phyloP scores from a whole-genome alignment of 192 early-diverging fungal genomes.

The Fimicolochytrium jonesii region DNA sequence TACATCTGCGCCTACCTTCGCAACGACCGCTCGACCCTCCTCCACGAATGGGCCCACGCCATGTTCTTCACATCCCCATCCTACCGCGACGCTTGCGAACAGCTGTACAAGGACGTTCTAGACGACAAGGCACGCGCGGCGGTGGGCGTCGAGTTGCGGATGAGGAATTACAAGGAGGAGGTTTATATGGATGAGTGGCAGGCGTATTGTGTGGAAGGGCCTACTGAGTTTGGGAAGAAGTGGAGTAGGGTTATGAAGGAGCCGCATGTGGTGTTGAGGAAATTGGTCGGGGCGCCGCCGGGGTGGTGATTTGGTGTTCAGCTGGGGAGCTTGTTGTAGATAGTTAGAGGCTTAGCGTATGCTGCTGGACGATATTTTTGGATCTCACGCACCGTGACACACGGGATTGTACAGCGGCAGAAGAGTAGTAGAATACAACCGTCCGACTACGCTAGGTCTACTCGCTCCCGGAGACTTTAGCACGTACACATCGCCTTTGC shows the following conservation, averaged over 20 bases:
- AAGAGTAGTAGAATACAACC: too few relatives aligned
- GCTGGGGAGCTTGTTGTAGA: too few relatives aligned
- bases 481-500: too few relatives aligned
- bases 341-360: too few relatives aligned
- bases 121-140: constrained; percentile 2
- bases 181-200: constrained; percentile 53
- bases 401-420: too few relatives aligned
- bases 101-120: constrained; percentile 17
- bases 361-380: too few relatives aligned
- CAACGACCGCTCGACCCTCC: constrained; percentile 37
- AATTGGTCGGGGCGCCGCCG: constrained; percentile 13
- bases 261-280: constrained; percentile 21
- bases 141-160: constrained; percentile 36
- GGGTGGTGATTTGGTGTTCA: too few relatives aligned
- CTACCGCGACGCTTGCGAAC: constrained; percentile 24
- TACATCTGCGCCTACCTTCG: constrained; percentile 41
- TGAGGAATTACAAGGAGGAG: constrained; percentile 37
- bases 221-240: constrained; percentile 46
- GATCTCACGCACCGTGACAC: too few relatives aligned
- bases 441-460: too few relatives aligned
- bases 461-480: too few relatives aligned
- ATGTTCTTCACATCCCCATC: constrained; percentile 18
- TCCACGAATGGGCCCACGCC: constrained; percentile 54
- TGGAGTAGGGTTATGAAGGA: constrained; percentile 15
- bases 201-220: constrained; percentile 47